These are phyloP conservation scores for Pestalotiopsis sp. DNA, from an alignment of 2,329 filamentous ascomycete species.

Conservation along the genomic window DNA sequence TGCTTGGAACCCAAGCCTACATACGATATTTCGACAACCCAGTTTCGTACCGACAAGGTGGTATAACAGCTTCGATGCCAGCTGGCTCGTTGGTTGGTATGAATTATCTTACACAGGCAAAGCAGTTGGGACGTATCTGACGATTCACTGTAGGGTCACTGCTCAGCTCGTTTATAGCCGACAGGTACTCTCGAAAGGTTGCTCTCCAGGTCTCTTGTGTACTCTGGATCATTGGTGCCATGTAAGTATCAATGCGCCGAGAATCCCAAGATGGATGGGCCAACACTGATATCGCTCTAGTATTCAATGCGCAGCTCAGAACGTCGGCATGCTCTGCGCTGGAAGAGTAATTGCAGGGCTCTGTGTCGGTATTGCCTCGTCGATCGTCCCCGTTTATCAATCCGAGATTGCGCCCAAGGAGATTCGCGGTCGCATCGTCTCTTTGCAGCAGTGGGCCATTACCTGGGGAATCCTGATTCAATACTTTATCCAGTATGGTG, in stretches of 20 bases:
- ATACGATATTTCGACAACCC: slow-evolving; percentile 72
- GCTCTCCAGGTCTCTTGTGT: slow-evolving; percentile 53
- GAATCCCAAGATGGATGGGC: background rate
- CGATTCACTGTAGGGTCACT: slow-evolving; percentile 43
- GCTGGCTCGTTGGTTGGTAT: slow-evolving; percentile 67
- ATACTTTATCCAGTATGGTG: slow-evolving; percentile 69
- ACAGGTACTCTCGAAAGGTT: slow-evolving; percentile 51
- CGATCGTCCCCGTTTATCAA: slow-evolving; percentile 72
- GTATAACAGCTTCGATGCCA: slow-evolving; percentile 75
- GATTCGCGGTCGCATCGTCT: slow-evolving; percentile 63
- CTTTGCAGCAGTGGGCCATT: slow-evolving; percentile 71
- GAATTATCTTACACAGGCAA: slow-evolving; percentile 21
- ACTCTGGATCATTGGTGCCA: slow-evolving; percentile 53
- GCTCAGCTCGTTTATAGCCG: slow-evolving; percentile 52
- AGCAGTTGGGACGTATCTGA: slow-evolving; percentile 15
- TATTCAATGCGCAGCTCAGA: slow-evolving; percentile 65
- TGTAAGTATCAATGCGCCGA: slow-evolving; percentile 22
- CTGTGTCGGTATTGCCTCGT: slow-evolving; percentile 74
- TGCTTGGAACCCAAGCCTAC: slow-evolving; percentile 69
- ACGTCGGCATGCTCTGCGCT: slow-evolving; percentile 71
- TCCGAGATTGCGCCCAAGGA: slow-evolving; percentile 65
- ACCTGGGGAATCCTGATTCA: slow-evolving; percentile 71
- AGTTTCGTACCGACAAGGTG: slow-evolving; percentile 62
- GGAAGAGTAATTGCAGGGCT: slow-evolving; percentile 74
- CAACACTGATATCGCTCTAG: slow-evolving; percentile 14